These are phyloP conservation scores for Actinomucor elegans DNA, from an alignment of 371 early-diverging fungal species.

Conservation along the genomic window DNA sequence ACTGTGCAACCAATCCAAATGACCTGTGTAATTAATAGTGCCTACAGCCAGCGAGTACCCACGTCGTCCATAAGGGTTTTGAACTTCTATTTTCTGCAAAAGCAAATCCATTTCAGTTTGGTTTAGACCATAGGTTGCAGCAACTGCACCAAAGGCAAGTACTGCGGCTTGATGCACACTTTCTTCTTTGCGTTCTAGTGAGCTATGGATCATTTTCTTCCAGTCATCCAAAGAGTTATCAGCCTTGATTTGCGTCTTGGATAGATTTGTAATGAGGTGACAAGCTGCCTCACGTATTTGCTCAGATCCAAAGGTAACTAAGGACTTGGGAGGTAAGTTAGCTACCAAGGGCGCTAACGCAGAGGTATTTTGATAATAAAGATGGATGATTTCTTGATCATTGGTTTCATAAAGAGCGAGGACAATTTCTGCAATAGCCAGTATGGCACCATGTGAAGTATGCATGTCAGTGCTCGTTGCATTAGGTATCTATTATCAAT, in stretches of 20 bases:
- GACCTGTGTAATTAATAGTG: slow-evolving; percentile 38
- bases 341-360: slow-evolving; percentile 36
- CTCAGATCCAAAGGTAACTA: slow-evolving; percentile 72
- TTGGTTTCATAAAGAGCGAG: slow-evolving; percentile 47
- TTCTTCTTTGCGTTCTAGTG: slow-evolving; percentile 73
- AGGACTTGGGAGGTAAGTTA: slow-evolving; percentile 45
- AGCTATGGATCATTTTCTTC: slow-evolving; percentile 53
- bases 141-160: slow-evolving; percentile 52
- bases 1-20: slow-evolving; percentile 22
- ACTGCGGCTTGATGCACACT: slow-evolving; percentile 66
- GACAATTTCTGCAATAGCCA: slow-evolving; percentile 72
- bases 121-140: slow-evolving; percentile 41
- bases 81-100: slow-evolving; percentile 28
- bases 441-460: slow-evolving; percentile 76
- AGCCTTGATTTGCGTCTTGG: slow-evolving; percentile 45
- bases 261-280: slow-evolving; percentile 53
- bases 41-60: slow-evolving; percentile 74
- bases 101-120: slow-evolving; percentile 28
- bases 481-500: slow-evolving; percentile 54
- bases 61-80: slow-evolving; percentile 53
- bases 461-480: slow-evolving; percentile 61
- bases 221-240: slow-evolving; percentile 30
- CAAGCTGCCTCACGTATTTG: slow-evolving; percentile 59
- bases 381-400: neutral
- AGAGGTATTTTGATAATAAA: slow-evolving; percentile 1